Conservation (phyloP, 768 basidiomycete species). For the Kwoniella sp. region DNA sequence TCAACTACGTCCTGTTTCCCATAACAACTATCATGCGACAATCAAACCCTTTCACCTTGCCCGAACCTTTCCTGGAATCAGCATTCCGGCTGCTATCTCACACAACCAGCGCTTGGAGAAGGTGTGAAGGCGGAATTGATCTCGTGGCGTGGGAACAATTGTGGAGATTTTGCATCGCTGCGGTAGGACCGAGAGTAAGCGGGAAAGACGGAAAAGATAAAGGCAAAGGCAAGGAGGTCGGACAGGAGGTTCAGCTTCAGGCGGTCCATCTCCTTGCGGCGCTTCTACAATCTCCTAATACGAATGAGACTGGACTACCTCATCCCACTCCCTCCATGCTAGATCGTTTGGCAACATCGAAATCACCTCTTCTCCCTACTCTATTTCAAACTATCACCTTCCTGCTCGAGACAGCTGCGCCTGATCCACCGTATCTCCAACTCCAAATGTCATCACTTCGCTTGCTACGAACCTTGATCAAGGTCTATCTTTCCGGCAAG, state of each 20-base stretch:
- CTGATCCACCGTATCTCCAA: conserved; percentile 64
- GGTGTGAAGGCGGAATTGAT: conserved; percentile 58
- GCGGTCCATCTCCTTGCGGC: conserved; percentile 68
- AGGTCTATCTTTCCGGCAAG: conserved; percentile 58
- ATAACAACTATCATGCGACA: conserved; percentile 79
- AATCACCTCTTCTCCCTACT: conserved; percentile 64
- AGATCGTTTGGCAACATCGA: conserved; percentile 20
- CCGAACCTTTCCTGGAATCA: conserved; percentile 77
- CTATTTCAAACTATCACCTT: conserved; percentile 80
- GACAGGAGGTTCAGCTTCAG: conserved; percentile 80
- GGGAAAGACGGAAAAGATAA: conserved; percentile 59
- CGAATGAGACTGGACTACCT: conserved; percentile 6
- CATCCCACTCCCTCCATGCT: conserved; percentile 39
- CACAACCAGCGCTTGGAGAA: conserved; percentile 76
- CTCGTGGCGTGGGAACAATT: conserved; percentile 77
- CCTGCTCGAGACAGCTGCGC: conserved; percentile 61
- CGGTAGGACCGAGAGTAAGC: conserved; percentile 69
- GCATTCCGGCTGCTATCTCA: conserved; percentile 64
- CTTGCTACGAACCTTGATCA: conserved; percentile 63
- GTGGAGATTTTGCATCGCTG: conserved; percentile 61
- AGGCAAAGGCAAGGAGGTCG: conserved; percentile 63
- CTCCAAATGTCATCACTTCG: conserved; percentile 69
- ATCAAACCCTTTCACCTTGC: conserved; percentile 68
- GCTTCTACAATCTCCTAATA: conserved; percentile 61
- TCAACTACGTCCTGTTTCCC: conserved; percentile 85